A percentile compares a stretch with the other conserved stretches of the same genome.
These are phyloP conservation scores for Jaltomata sinuosa DNA, from an alignment of 257 asterid genomes.

Conservation along the genomic window DNA sequence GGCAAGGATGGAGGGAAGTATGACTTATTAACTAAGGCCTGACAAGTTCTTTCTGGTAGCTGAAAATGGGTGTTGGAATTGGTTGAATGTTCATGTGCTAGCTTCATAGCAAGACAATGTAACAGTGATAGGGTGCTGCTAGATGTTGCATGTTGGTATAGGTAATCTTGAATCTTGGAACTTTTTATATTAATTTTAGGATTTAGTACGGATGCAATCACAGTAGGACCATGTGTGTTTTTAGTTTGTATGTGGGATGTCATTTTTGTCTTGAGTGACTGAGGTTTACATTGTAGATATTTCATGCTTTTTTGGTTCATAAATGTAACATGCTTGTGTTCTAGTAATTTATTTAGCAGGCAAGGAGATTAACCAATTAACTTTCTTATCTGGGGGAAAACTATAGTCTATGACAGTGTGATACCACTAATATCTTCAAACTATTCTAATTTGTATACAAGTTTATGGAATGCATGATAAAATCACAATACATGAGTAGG, in stretches of 20 bases:
- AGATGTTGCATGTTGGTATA: conserved; percentile 90
- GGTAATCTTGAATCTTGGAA: conserved; percentile 81
- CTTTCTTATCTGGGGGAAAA: no score
- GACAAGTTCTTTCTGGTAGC: conserved; percentile 72
- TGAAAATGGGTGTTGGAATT: conserved; percentile 80
- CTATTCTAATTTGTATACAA: no score
- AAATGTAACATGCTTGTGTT: neutral
- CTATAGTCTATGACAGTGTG: neutral
- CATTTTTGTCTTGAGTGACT: neutral
- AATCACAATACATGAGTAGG: no score
- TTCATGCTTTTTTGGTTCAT: neutral
- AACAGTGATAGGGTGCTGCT: conserved; percentile 58
- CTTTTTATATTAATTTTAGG: conserved; percentile 63
- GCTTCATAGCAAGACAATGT: conserved; percentile 63
- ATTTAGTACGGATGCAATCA: neutral
- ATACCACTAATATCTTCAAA: no score
- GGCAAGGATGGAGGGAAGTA: conserved; percentile 67
- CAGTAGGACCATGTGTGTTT: neutral
- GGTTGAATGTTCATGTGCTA: conserved; percentile 72
- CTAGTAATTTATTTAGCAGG: no score
- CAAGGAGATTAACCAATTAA: no score
- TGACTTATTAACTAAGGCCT: conserved; percentile 70
- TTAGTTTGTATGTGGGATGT: neutral
- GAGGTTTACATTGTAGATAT: neutral
- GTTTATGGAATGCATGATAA: no score